A percentile compares a stretch with the other conserved stretches of the same genome.
Evolutionary conservation across 805 yeast genomes (phyloP).

Genomic region (Tetrapisispora phaffii): DNA sequence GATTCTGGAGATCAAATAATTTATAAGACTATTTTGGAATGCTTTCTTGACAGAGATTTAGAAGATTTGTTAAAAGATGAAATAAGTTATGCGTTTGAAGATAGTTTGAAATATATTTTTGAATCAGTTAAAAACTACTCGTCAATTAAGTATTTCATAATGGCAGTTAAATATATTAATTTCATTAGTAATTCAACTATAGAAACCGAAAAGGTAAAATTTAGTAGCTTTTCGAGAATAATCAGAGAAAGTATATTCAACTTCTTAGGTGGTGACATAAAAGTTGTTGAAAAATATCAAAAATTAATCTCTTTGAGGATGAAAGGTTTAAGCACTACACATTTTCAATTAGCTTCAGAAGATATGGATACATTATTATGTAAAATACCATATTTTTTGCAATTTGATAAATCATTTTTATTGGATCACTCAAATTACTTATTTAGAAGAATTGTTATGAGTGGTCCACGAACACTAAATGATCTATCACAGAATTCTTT

Average conservation of each 20-base stretch:
- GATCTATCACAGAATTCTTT: background rate
- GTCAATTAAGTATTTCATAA: background rate
- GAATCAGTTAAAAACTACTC: background rate
- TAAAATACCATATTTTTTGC: background rate
- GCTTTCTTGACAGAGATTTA: background rate
- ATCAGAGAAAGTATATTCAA: background rate
- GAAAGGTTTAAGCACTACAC: background rate
- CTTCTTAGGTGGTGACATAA: conserved; percentile 11
- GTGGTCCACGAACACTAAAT: conserved; percentile 6
- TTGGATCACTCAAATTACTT: conserved; percentile 8
- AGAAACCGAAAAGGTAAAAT: background rate
- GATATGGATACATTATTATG: background rate
- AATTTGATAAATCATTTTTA: background rate
- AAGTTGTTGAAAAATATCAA: conserved; percentile 10
- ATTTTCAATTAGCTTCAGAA: background rate
- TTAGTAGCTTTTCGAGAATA: background rate
- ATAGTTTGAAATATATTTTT: background rate
- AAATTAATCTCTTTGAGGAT: conserved; percentile 4
- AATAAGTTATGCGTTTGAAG: background rate
- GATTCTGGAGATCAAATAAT: background rate
- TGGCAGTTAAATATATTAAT: background rate
- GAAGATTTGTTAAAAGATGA: background rate
- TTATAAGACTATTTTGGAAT: background rate
- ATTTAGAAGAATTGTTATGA: conserved; percentile 11
- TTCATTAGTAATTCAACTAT: background rate